Conservation (phyloP, 192 early-diverging fungal genomes). For the Backusella tuberculispora region DNA sequence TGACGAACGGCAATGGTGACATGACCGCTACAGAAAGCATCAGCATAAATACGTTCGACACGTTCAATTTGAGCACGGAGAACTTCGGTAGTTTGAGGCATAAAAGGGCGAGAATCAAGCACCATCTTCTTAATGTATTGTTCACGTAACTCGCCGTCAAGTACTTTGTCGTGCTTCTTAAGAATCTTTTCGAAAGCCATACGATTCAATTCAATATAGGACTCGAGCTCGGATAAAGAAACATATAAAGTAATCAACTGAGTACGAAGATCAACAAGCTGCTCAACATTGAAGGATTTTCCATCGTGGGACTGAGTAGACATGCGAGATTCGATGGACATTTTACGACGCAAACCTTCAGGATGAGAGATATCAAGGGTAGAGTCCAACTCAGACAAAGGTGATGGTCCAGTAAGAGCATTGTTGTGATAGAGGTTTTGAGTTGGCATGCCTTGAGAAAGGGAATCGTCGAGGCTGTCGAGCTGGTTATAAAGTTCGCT, state of each 20-base stretch:
- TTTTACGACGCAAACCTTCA: not conserved
- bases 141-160: constrained; percentile 48
- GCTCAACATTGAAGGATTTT: constrained; percentile 22
- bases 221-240: constrained; percentile 77
- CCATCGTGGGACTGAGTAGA: constrained; percentile 15
- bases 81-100: constrained; percentile 49
- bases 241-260: constrained; percentile 46
- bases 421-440: not conserved
- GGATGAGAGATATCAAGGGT: not conserved
- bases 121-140: constrained; percentile 55
- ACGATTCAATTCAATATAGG: constrained; percentile 83
- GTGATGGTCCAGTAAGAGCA: constrained; percentile 6
- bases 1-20: constrained; percentile 56
- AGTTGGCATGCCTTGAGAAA: constrained; percentile 28
- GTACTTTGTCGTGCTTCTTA: constrained; percentile 95
- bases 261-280: constrained; percentile 31
- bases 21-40: constrained; percentile 60
- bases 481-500: constrained; percentile 59
- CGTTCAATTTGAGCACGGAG: constrained; percentile 56
- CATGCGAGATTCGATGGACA: constrained; percentile 37
- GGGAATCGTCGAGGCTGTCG: constrained; percentile 47
- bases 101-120: constrained; percentile 59
- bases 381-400: constrained; percentile 12
- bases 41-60: constrained; percentile 64
- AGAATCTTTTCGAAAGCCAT: constrained; percentile 91